These are phyloP conservation scores for Penicillium cataractarum DNA, from an alignment of 495 filamentous ascomycete genomes.

Conservation along the genomic window DNA sequence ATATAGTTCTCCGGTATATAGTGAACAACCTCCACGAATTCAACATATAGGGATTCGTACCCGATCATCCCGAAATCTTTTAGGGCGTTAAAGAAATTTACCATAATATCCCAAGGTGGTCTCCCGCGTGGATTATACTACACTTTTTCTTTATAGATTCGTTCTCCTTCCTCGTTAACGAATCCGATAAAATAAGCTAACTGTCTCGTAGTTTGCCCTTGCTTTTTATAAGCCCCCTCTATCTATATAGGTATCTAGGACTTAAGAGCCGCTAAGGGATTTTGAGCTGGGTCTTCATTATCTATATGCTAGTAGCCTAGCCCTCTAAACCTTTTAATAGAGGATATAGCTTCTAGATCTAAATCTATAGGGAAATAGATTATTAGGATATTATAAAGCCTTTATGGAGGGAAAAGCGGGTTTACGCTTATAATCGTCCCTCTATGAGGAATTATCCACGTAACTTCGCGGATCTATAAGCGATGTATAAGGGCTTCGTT, in stretches of 20 bases:
- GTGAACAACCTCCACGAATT: conserved; percentile 9
- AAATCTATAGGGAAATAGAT: conserved; percentile 13
- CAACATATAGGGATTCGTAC: conserved; percentile 15
- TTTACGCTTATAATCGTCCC: background rate
- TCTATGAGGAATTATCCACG: background rate
- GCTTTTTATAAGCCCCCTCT: conserved; percentile 9
- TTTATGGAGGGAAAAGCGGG: conserved; percentile 11
- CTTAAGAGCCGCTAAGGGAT: conserved; percentile 7
- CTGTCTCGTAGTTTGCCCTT: conserved; percentile 8
- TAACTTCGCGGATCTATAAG: conserved; percentile 11
- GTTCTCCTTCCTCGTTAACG: conserved; percentile 11
- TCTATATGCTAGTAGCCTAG: conserved; percentile 4
- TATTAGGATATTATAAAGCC: conserved; percentile 13
- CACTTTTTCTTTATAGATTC: conserved; percentile 12
- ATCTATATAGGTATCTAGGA: conserved; percentile 10
- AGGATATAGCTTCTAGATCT: background rate
- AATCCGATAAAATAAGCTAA: conserved; percentile 12
- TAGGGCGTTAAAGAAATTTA: conserved; percentile 9
- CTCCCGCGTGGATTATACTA: conserved; percentile 4
- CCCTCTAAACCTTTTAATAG: conserved; percentile 7
- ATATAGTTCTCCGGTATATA: background rate
- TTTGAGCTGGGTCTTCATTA: conserved; percentile 7
- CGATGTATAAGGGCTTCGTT: conserved; percentile 9
- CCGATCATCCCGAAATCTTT: conserved; percentile 12
- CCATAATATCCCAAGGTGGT: conserved; percentile 8